Base-by-base conservation (phyloP, 208 protist genomes). In the Dictyostelium gargantuum region DNA sequence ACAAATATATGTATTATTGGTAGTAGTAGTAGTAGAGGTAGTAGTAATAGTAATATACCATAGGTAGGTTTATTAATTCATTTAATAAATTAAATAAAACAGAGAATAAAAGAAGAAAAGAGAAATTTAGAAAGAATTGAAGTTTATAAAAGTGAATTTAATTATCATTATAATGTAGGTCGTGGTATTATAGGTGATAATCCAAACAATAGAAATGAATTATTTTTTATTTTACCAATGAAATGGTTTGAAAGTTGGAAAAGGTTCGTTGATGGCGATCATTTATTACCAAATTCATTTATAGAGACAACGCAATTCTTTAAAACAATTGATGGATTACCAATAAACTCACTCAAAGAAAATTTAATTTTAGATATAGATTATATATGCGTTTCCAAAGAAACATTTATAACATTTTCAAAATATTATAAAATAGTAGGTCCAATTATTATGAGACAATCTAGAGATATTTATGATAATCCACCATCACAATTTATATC, bases 361-460 rank as follows among this genome's bases (percentile, higher is more conserved):
- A 10, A 40, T 48, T 35, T 85, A 19, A 8, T 17, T 26, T 46
- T 61, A 26, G 32, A 75, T 38, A 26, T 1, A 9, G 68, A 89
- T 52, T 89, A 89, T 40, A n/a, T 89, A 10, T 89, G 82, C 79
- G n/a, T 89, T 6, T 38, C 66, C 1, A 89, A 89, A 77, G 35
- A 56, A 35, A 77, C 35, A 11, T 89, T 70, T 35, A 29, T 89
- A 52, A 23, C 75, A 44, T 50, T 89, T 4, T 46, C 52, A 5
- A 58, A 66, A 66, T 29, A 32, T 6, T 89, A 89, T 79, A 74
- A 38, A 50, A 48, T 46, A 23, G 54, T 40, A n/a, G 82, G 82
- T 35, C 82, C 82, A 35, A 89, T 89, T 4, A 48, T 89, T 6
- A 48, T 73, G 8, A 56, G 82, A 68, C 23, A 23, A 29, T 42